Evolutionary conservation across 169 alveolate species (phyloP).

Genomic region (Plasmodium knowlesi): DNA sequence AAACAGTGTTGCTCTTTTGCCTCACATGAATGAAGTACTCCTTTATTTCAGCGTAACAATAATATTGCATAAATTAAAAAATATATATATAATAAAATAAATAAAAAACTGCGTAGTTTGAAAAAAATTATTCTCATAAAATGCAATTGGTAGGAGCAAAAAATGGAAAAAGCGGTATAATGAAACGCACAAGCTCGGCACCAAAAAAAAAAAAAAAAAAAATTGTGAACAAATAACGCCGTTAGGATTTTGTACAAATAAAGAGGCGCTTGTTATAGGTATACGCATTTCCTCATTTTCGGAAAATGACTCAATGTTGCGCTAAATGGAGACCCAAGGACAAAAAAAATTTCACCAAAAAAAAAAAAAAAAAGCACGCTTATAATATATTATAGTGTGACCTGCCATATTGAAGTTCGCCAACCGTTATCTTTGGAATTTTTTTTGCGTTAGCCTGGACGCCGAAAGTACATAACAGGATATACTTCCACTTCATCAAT

Average conservation of each 20-base stretch:
- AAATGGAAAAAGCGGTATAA: neutral
- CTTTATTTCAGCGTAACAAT: neutral
- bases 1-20: neutral
- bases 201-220: neutral
- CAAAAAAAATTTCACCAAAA: neutral
- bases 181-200: neutral
- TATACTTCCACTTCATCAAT: neutral
- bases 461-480: neutral
- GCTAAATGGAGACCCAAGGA: neutral
- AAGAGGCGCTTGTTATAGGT: neutral
- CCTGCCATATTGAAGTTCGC: neutral
- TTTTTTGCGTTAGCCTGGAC: neutral
- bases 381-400: neutral
- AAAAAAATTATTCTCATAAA: neutral
- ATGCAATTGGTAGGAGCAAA: neutral
- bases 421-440: neutral
- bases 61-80: neutral
- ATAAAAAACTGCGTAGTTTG: neutral
- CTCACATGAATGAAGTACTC: neutral
- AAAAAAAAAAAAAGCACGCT: neutral
- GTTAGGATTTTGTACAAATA: neutral
- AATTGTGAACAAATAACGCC: neutral
- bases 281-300: neutral
- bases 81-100: neutral
- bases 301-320: neutral